Conservation (phyloP, 768 basidiomycete species). For the Mycena polygramma region DNA sequence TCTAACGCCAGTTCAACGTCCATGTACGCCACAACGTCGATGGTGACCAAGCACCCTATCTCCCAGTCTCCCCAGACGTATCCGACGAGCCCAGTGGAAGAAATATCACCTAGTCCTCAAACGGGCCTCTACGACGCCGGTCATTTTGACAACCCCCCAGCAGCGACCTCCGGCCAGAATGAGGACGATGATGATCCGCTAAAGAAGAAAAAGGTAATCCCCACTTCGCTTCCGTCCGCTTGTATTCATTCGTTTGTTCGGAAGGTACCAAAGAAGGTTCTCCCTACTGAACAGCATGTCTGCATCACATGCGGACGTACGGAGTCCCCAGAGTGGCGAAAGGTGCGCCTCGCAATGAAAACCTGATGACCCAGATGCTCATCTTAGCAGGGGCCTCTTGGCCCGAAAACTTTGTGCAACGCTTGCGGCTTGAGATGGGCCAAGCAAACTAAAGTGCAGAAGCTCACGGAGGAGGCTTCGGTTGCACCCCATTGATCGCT, state of each 20-base stretch:
- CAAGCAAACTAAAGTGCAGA: conserved; percentile 61
- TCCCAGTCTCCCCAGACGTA: conserved; percentile 9
- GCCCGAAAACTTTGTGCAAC: conserved; percentile 98
- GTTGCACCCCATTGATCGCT: background rate
- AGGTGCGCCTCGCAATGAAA: conserved; percentile 56
- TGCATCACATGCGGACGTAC: conserved; percentile 95
- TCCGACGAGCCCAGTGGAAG: conserved; percentile 37
- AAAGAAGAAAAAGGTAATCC: conserved; percentile 35
- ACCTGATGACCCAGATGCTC: conserved; percentile 11
- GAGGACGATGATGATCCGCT: conserved; percentile 29
- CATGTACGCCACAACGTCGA: conserved; percentile 47
- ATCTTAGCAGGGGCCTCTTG: conserved; percentile 80
- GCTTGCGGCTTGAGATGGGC: conserved; percentile 97
- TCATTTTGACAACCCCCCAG: conserved; percentile 18
- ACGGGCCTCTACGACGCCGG: background rate
- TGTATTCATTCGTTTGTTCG: conserved; percentile 41
- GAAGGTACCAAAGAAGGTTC: conserved; percentile 57
- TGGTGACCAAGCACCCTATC: conserved; percentile 19
- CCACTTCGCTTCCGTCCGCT: conserved; percentile 10
- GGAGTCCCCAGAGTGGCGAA: conserved; percentile 98
- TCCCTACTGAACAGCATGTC: conserved; percentile 77
- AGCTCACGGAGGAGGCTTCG: conserved; percentile 43
- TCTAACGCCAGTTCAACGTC: conserved; percentile 42
- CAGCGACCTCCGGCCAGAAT: conserved; percentile 1
- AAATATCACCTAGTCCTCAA: conserved; percentile 19